Conservation (phyloP, 148 eudicot genomes). For the Cornus florida region DNA sequence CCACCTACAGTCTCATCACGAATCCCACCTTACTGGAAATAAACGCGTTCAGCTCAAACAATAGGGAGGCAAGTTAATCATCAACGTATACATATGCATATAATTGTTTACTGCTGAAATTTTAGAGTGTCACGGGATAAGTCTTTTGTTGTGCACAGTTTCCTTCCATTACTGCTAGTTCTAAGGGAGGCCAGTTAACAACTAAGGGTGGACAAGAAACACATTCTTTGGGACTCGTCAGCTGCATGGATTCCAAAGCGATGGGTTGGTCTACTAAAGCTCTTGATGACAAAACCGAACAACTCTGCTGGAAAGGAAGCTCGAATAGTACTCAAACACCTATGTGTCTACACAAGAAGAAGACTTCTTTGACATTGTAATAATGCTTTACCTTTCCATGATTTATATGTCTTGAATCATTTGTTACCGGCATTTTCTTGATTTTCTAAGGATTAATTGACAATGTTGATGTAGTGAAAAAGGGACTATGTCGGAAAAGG, state of each 20-base stretch:
- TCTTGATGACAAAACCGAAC: constrained; percentile 49
- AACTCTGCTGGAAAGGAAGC: constrained; percentile 74
- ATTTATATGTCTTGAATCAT: background rate
- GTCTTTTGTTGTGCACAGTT: constrained; percentile 45
- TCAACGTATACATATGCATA: too few relatives aligned
- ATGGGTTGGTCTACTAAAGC: constrained; percentile 58
- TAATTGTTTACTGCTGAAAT: too few relatives aligned
- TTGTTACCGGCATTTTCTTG: background rate
- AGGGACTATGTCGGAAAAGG: constrained; percentile 45
- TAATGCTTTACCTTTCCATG: constrained; percentile 13
- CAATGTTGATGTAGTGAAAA: constrained; percentile 44
- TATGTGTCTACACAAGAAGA: constrained; percentile 65
- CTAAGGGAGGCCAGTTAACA: background rate
- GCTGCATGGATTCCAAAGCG: constrained; percentile 56
- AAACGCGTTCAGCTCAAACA: constrained; percentile 80
- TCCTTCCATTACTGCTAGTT: constrained; percentile 29
- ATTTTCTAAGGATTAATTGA: too few relatives aligned
- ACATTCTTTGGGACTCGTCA: constrained; percentile 37
- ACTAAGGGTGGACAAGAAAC: constrained; percentile 12
- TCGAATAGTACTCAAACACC: constrained; percentile 27
- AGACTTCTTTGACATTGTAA: constrained; percentile 49
- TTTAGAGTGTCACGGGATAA: background rate
- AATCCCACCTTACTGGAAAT: constrained; percentile 80
- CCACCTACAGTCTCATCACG: constrained; percentile 71
- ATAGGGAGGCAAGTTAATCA: constrained; percentile 61